phyloP scores from a whole-genome alignment of 768 basidiomycete genomes.

The Lactarius evosmus region DNA sequence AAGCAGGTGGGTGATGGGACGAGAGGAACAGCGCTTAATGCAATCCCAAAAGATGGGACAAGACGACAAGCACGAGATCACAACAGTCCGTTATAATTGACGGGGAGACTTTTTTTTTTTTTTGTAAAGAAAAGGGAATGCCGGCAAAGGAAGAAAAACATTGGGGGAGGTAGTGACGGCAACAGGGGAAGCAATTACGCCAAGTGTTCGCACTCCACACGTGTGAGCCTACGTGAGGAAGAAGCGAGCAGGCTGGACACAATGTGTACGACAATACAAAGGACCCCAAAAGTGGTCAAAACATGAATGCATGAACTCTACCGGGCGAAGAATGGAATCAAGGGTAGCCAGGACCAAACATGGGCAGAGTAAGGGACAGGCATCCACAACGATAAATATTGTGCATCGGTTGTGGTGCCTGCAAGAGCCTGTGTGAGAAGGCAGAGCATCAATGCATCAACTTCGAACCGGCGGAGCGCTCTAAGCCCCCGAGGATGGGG shows the following conservation, averaged over 20 bases:
- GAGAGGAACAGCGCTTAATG: background rate
- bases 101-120: background rate
- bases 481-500: background rate
- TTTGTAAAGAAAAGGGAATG: conserved; percentile 2
- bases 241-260: conserved; percentile 1
- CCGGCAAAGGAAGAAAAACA: conserved; percentile 6
- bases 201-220: background rate
- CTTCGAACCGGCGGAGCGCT: background rate
- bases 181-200: conserved; percentile 11
- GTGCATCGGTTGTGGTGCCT: background rate
- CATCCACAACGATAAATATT: background rate
- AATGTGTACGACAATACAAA: background rate
- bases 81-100: background rate
- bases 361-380: background rate
- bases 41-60: background rate
- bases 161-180: conserved; percentile 4
- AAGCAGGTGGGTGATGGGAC: background rate
- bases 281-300: background rate
- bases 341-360: background rate
- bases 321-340: background rate
- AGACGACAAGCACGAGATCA: conserved; percentile 1
- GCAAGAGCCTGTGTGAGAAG: background rate
- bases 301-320: background rate
- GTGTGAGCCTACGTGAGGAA: background rate
- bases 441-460: background rate